Percentiles rank a stretch among this genome's conserved stretches.
Evolutionary conservation across 2,329 filamentous ascomycete genomes (phyloP).

Genomic region (Colletotrichum sansevieriae): DNA sequence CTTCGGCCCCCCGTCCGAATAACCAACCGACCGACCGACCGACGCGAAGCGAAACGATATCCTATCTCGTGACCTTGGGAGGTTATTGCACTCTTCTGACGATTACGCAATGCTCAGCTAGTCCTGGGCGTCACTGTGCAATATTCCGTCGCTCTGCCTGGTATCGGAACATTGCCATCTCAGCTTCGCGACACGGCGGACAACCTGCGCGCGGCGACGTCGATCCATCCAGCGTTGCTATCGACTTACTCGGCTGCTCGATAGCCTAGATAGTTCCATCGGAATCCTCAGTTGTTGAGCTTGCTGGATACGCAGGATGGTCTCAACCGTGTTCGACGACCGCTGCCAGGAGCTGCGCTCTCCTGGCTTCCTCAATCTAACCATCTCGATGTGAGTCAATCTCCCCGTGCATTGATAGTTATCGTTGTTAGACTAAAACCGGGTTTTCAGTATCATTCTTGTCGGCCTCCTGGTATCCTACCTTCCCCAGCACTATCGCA

Average conservation of each 20-base stretch:
- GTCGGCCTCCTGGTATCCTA: constrained; percentile 93
- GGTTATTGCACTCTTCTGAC: constrained; percentile 6
- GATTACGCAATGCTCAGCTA: constrained; percentile 38
- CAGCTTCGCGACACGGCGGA: constrained; percentile 21
- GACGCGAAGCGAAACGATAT: constrained; percentile 22
- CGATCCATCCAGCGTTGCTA: neutral
- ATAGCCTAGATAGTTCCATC: neutral
- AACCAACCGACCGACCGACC: constrained; percentile 8
- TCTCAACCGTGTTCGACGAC: constrained; percentile 44
- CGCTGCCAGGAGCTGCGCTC: constrained; percentile 66
- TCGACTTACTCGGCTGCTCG: constrained; percentile 6
- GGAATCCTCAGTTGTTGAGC: neutral
- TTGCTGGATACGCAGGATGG: constrained; percentile 8
- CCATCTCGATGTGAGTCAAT: constrained; percentile 65
- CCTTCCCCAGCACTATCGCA: constrained; percentile 93
- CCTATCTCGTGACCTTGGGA: constrained; percentile 4
- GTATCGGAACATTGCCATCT: constrained; percentile 22
- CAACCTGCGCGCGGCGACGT: constrained; percentile 9
- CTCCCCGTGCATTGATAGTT: too few relatives aligned
- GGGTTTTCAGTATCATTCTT: constrained; percentile 73
- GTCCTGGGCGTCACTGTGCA: neutral
- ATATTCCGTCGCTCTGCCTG: constrained; percentile 23
- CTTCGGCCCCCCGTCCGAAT: constrained; percentile 26
- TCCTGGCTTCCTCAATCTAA: constrained; percentile 67
- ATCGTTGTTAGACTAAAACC: neutral